These are phyloP conservation scores for Filobasidium uniguttulatum DNA, from an alignment of 1,284 basidiomycete genomes.

Conservation along the genomic window DNA sequence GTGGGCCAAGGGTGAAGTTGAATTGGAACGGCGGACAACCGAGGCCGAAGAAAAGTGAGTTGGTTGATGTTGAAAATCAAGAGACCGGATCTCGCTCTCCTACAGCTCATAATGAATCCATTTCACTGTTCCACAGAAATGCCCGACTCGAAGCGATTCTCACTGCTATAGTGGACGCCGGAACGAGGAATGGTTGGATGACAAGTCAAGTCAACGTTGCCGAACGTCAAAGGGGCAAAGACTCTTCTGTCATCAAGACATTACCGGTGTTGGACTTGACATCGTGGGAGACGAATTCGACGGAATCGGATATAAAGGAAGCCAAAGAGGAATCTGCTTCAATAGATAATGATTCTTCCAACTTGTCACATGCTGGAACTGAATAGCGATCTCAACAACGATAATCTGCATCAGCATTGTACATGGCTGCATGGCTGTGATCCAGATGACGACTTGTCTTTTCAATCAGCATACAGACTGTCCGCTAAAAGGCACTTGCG, in stretches of 20 bases:
- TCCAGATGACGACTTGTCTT: no score
- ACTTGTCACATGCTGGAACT: no score
- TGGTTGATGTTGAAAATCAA: neutral
- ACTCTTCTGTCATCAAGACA: neutral
- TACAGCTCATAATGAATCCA: neutral
- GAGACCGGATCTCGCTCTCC: neutral
- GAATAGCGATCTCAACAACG: no score
- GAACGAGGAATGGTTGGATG: conserved; percentile 11
- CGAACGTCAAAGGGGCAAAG: neutral
- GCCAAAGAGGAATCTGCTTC: no score
- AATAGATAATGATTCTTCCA: no score
- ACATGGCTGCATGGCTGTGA: no score
- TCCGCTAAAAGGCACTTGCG: no score
- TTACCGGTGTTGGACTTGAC: conserved; percentile 1
- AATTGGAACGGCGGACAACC: conserved; percentile 6
- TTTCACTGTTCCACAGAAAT: neutral
- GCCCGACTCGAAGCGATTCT: conserved; percentile 5
- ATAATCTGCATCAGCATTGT: no score
- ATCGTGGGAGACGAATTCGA: neutral
- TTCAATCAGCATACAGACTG: no score
- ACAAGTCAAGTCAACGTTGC: neutral
- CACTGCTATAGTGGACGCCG: conserved; percentile 8
- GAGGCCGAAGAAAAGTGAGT: conserved; percentile 9
- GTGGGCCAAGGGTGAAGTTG: conserved; percentile 10
- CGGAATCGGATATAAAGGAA: no score